Evolutionary conservation across 352 stramenopile genomes (phyloP), one percentile per base, ranked within the genome.

Genomic region (Phytopythium litorale): DNA sequence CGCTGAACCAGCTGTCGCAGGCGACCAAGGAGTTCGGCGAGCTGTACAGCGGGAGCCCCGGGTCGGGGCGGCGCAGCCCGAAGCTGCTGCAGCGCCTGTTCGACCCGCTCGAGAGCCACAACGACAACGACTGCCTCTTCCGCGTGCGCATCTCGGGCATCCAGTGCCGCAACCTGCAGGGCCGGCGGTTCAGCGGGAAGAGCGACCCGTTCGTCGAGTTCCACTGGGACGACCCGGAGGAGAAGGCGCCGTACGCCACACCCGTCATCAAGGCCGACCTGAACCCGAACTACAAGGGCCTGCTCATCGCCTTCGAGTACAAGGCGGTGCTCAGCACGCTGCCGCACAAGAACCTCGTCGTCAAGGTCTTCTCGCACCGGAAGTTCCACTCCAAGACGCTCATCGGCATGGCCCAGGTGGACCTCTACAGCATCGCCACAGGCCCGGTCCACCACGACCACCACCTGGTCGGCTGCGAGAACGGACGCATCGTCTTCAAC

Each of bases 201-300:
- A 89, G 78, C 58, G 86, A 94, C 68, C 85, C 87, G 18, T 96
- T 91, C 64, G 87, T 96, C 32, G 87, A 94, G 66, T 94, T 96
- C 63, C 89, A 84, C 57, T 96, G 87, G 87, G 87, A 92, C 58
- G 82, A 91, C 57, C 67, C 75, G 4, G 74, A 89, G 4, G 79
- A 89, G 63, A 76, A 74, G 21, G 65, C 78, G 8, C 85, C 86
- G 46, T 96, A 92, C 66, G 70, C 73, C 19, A 96, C 87, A 32
- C 87, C 87, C 7, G 83, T 94, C 52, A 87, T 96, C 58, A 94
- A 94, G 55, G 75, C 71, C 37, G 87, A 96, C 51, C 72, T 96
- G 57, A 96, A 96, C 57, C 87, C 87, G 15, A 96, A 92, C 61
- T 96, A 88, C 68, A 96, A 96, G 62, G 87, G 87, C 8, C 57